A percentile compares a stretch with the other conserved stretches of the same genome.
phyloP scores from a whole-genome alignment of 345 rosid genomes.

The Alliaria petiolata region DNA sequence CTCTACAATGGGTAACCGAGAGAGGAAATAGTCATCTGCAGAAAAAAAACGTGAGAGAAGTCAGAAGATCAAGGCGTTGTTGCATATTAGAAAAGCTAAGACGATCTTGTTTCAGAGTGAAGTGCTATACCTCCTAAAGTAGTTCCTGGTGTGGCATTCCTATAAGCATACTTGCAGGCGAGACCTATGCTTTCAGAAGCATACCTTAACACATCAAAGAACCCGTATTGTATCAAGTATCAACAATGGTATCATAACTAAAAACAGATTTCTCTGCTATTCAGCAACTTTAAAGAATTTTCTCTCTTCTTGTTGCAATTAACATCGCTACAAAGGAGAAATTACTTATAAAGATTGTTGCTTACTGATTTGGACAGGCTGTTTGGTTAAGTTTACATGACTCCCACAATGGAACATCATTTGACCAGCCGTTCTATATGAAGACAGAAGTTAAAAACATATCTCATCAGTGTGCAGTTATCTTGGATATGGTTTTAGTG shows the following conservation, averaged over 20 bases:
- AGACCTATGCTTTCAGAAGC: slow-evolving; percentile 78
- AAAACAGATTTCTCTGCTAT: no score
- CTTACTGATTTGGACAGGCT: slow-evolving; percentile 78
- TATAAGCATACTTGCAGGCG: slow-evolving; percentile 87
- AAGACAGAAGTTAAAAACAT: not conserved
- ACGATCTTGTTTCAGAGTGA: not conserved
- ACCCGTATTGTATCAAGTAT: not conserved
- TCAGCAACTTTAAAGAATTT: no score
- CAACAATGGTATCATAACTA: no score
- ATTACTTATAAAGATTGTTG: not conserved
- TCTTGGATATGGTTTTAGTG: not conserved
- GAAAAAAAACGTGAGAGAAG: not conserved
- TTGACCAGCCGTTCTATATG: slow-evolving; percentile 62
- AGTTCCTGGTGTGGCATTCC: slow-evolving; percentile 80
- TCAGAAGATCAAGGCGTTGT: not conserved
- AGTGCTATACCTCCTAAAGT: slow-evolving; percentile 57
- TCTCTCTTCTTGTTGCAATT: no score
- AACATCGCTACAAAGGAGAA: no score
- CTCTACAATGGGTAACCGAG: slow-evolving; percentile 79
- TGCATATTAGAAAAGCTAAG: not conserved
- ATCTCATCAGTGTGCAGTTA: no score
- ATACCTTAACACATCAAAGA: slow-evolving; percentile 41
- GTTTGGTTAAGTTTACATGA: slow-evolving; percentile 48
- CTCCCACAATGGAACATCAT: slow-evolving; percentile 53
- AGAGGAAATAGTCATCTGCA: slow-evolving; percentile 69